Base-by-base conservation (phyloP, 768 basidiomycete species). In the Psilocybe azurescens region DNA sequence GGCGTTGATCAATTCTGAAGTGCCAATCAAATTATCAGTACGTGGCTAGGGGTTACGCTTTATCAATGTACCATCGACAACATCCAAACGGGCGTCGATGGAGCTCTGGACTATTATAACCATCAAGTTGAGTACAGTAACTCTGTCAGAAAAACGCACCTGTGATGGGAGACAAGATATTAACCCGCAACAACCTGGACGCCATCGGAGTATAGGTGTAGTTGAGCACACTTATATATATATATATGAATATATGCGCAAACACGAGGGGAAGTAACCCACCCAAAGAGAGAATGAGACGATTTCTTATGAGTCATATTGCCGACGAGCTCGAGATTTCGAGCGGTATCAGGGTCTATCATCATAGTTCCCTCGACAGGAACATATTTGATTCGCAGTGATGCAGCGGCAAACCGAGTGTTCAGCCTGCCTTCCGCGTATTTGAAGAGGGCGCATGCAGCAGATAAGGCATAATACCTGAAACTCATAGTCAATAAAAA, bases 171-270 rank as follows among this genome's bases (percentile, higher is more conserved):
- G 95, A 89, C 13, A 97, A 79, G 38, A 98, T 81, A 62, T 89
- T 95, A 18, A 88, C 84, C 55, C 92, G 83, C 44, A 98, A 75
- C 41, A 96, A 82, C 7, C 97, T 83, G 2, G 87, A 77, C 1
- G 90, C 97, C 95, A 98, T 98, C 0, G 95, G 88, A 0, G 96
- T 98, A 67, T 83, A 92, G 0, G 94, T 95, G 63, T 91, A 81
- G 69, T 98, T 92, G 52, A 94, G 73, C 32, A 85, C 77, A 5
- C 93, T 93, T 66, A 13, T n/a, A 29, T 36, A 41, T 50, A 44
- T 47, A 53, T 52, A 4, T 36, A 33, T 38, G n/a, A 39, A 1
- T 39, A 46, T 53, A 53, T 56, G 18, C 30, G 32, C 48, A 59
- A 61, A 11, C n/a, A 1, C 39, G 41, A 16, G 7, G 14, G 18